phyloP scores from a whole-genome alignment of 495 filamentous ascomycete species.

The Aspergillus wentii region DNA sequence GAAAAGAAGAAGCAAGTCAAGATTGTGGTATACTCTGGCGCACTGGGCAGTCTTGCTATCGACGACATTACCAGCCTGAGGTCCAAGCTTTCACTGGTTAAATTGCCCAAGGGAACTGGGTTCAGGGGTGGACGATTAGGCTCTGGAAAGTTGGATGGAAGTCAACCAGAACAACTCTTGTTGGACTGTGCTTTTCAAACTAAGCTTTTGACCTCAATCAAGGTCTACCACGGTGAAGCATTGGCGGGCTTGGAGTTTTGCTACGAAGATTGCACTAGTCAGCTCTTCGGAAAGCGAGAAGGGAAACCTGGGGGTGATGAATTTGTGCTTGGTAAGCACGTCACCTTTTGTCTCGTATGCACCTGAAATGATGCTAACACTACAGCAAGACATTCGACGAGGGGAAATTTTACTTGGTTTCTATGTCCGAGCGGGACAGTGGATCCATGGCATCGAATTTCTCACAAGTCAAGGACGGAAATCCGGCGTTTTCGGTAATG shows the following conservation, averaged over 20 bases:
- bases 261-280: slow-evolving; percentile 82
- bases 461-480: slow-evolving; percentile 81
- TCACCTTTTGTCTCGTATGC: too few relatives aligned
- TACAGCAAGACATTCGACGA: slow-evolving; percentile 77
- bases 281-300: slow-evolving; percentile 84
- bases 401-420: slow-evolving; percentile 90
- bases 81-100: slow-evolving; percentile 66
- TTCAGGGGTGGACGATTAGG: slow-evolving; percentile 79
- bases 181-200: slow-evolving; percentile 64
- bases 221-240: slow-evolving; percentile 72
- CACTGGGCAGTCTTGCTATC: slow-evolving; percentile 65
- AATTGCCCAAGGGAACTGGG: slow-evolving; percentile 67
- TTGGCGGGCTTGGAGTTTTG: slow-evolving; percentile 88
- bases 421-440: slow-evolving; percentile 70
- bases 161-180: slow-evolving; percentile 66
- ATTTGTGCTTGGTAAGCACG: slow-evolving; percentile 70
- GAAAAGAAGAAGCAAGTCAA: slow-evolving; percentile 67
- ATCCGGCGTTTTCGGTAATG: slow-evolving; percentile 81
- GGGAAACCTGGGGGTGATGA: slow-evolving; percentile 70
- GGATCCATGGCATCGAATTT: slow-evolving; percentile 90
- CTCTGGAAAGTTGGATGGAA: slow-evolving; percentile 64
- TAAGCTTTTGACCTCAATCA: slow-evolving; percentile 69
- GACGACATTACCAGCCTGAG: slow-evolving; percentile 64
- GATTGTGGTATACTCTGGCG: slow-evolving; percentile 67
- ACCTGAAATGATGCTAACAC: too few relatives aligned